A percentile compares a stretch with the other conserved stretches of the same genome.
Conservation (phyloP, 257 asterid species). For the Plantago major region DNA sequence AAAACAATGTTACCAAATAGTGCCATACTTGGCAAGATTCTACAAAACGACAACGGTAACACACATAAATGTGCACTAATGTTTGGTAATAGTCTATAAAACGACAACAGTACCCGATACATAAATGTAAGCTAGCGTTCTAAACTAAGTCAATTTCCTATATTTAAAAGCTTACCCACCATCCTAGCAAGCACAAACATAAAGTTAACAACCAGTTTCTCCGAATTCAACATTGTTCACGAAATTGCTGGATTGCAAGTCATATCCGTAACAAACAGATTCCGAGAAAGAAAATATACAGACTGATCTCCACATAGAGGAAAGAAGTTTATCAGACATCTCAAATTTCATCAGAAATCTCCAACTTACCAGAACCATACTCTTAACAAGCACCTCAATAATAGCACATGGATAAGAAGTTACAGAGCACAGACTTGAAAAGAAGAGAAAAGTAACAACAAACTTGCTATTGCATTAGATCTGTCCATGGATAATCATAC, state of each 20-base stretch:
- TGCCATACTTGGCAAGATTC: not conserved
- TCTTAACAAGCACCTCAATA: no score
- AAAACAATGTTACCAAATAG: not conserved
- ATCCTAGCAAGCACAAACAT: no score
- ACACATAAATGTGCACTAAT: not conserved
- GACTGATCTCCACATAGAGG: no score
- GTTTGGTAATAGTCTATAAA: not conserved
- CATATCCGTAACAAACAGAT: no score
- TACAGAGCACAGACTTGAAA: not conserved
- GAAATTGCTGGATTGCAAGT: no score
- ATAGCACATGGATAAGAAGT: no score
- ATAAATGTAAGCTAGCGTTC: not conserved
- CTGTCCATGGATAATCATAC: constrained; percentile 10
- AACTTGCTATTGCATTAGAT: constrained; percentile 1
- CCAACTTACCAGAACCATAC: not conserved
- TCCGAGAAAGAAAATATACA: no score
- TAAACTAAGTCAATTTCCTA: not conserved
- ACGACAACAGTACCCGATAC: not conserved
- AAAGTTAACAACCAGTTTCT: no score
- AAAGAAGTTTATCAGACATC: no score
- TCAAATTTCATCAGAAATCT: no score
- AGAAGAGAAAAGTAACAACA: not conserved
- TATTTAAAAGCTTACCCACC: not conserved
- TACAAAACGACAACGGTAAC: constrained; percentile 1
- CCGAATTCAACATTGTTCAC: no score